Conservation (phyloP, 495 filamentous ascomycete genomes). For the Xylaria nigripes region DNA sequence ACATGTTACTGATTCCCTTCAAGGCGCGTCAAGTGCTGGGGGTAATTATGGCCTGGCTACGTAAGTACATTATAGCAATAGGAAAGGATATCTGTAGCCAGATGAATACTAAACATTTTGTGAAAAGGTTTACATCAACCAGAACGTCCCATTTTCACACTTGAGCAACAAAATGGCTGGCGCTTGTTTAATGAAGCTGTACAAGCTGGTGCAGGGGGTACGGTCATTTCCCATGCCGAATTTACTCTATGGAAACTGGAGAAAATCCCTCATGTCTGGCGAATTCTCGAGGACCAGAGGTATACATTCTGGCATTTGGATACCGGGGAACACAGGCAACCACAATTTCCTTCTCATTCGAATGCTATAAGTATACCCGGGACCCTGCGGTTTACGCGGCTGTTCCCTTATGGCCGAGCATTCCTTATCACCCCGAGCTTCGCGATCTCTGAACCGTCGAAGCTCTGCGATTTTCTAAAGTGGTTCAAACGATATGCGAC, state of each 20-base stretch:
- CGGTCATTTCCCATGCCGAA: slow-evolving; percentile 22
- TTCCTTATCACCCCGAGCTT: slow-evolving; percentile 60
- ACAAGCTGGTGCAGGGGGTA: slow-evolving; percentile 20
- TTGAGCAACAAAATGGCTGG: slow-evolving; percentile 19
- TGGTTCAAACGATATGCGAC: slow-evolving; percentile 42
- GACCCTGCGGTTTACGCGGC: slow-evolving; percentile 32
- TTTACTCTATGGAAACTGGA: slow-evolving; percentile 16
- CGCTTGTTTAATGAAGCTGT: slow-evolving; percentile 20
- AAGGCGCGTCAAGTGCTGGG: slow-evolving; percentile 18
- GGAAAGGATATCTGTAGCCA: too few relatives aligned
- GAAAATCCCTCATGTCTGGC: slow-evolving; percentile 4
- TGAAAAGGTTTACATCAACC: slow-evolving; percentile 18
- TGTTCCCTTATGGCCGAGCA: slow-evolving; percentile 51
- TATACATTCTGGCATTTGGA: slow-evolving; percentile 26
- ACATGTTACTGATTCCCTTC: slow-evolving; percentile 22
- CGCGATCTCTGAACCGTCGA: slow-evolving; percentile 42
- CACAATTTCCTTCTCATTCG: slow-evolving; percentile 20
- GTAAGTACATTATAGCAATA: slow-evolving; percentile 14
- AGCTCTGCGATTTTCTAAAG: slow-evolving; percentile 42
- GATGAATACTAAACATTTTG: slow-evolving; percentile 8
- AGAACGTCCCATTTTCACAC: slow-evolving; percentile 22
- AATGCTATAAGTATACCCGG: slow-evolving; percentile 17
- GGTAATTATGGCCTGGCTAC: slow-evolving; percentile 25
- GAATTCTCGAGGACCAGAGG: slow-evolving; percentile 13
- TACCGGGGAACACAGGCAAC: slow-evolving; percentile 17